These are phyloP conservation scores for Gillenia trifoliata DNA, from an alignment of 306 rosid genomes.

Conservation along the genomic window DNA sequence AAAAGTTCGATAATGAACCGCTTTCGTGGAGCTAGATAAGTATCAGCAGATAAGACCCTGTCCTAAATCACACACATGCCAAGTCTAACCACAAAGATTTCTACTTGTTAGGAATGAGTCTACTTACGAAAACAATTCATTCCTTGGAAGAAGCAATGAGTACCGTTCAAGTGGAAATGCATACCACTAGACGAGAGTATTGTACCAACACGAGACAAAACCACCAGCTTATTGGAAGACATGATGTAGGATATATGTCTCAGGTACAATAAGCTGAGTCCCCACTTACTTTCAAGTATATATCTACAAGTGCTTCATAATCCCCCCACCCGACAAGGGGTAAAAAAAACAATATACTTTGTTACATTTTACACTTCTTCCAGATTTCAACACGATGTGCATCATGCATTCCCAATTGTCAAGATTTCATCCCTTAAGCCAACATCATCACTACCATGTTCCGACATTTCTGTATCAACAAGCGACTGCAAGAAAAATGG, in stretches of 20 bases:
- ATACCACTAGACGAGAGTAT: neutral
- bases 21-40: no score
- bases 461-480: slow-evolving; percentile 45
- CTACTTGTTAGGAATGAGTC: no score
- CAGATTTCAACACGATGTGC: neutral
- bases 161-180: neutral
- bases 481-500: slow-evolving; percentile 52
- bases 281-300: neutral
- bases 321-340: neutral
- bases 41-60: no score
- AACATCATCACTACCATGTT: slow-evolving; percentile 38
- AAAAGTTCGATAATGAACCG: neutral
- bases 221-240: neutral
- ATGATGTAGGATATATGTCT: neutral
- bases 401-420: slow-evolving; percentile 32
- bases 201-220: neutral
- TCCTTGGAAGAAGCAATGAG: neutral
- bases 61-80: no score
- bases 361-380: neutral
- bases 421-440: slow-evolving; percentile 6
- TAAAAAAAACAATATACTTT: neutral
- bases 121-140: no score
- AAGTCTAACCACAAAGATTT: no score
- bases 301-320: neutral
- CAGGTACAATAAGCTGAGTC: neutral